Evolutionary conservation across 1,284 basidiomycete genomes (phyloP).

Genomic region (Moniliophthora roreri): DNA sequence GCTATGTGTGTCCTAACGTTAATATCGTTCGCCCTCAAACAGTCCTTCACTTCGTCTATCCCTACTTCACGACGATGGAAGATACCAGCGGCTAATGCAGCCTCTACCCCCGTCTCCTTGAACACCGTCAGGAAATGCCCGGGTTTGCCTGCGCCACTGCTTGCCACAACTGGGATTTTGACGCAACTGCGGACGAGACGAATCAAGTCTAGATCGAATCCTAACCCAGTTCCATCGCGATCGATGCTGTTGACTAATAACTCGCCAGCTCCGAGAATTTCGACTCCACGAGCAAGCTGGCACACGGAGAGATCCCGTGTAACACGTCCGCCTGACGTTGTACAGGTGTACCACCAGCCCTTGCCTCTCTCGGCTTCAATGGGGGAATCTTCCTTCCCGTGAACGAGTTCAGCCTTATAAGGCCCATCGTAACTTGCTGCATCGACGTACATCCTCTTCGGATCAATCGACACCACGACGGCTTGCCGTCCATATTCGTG

Average conservation of each 20-base stretch:
- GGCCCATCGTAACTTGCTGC: conserved; percentile 66
- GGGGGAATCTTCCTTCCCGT: conserved; percentile 46
- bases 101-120: conserved; percentile 78
- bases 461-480: conserved; percentile 97
- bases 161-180: conserved; percentile 91
- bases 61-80: conserved; percentile 91
- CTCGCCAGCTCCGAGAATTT: conserved; percentile 92
- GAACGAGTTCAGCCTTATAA: conserved; percentile 67
- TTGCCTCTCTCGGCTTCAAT: conserved; percentile 62
- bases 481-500: conserved; percentile 93
- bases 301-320: conserved; percentile 88
- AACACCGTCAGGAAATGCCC: conserved; percentile 92
- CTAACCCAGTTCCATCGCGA: conserved; percentile 90
- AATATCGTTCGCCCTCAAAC: conserved; percentile 51
- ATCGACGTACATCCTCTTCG: conserved; percentile 85
- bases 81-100: conserved; percentile 95
- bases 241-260: conserved; percentile 97
- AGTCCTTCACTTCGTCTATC: conserved; percentile 71
- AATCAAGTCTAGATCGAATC: conserved; percentile 90
- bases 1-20: conserved; percentile 39
- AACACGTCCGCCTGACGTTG: conserved; percentile 92
- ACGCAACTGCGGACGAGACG: conserved; percentile 76
- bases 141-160: conserved; percentile 85
- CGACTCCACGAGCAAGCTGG: conserved; percentile 88
- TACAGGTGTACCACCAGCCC: conserved; percentile 99